These are phyloP conservation scores for Citrus mangshanensis DNA, from an alignment of 345 rosid genomes.

Conservation along the genomic window DNA sequence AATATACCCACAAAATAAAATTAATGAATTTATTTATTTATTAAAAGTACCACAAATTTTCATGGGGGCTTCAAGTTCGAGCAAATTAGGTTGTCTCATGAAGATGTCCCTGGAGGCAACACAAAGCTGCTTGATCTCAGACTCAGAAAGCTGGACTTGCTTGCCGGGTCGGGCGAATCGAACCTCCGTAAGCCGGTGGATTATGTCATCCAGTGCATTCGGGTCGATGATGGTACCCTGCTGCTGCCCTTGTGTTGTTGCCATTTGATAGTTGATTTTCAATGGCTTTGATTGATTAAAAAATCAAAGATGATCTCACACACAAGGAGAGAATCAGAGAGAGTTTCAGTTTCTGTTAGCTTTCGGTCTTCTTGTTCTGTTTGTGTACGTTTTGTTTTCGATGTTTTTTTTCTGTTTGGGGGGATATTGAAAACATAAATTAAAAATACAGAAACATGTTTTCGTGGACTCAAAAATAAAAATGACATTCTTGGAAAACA, in stretches of 20 bases:
- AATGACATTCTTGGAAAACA: no score
- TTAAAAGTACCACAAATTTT: slow-evolving; percentile 73
- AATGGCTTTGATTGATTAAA: no score
- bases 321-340: no score
- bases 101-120: slow-evolving; percentile 72
- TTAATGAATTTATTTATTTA: no score
- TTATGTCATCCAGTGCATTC: slow-evolving; percentile 71
- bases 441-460: no score
- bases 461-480: no score
- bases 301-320: no score
- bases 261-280: slow-evolving; percentile 33
- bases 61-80: slow-evolving; percentile 95
- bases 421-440: not conserved
- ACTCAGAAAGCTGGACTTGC: slow-evolving; percentile 90
- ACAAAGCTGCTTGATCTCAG: slow-evolving; percentile 91
- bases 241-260: slow-evolving; percentile 45
- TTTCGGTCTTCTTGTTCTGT: not conserved
- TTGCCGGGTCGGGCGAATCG: slow-evolving; percentile 85
- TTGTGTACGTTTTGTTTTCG: not conserved
- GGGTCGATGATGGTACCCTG: slow-evolving; percentile 51
- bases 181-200: slow-evolving; percentile 78
- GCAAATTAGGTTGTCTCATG: slow-evolving; percentile 78
- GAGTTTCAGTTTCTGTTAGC: not conserved
- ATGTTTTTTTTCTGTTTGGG: not conserved
- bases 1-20: not conserved